Percentiles rank a stretch among this genome's conserved stretches.
Evolutionary conservation across 768 basidiomycete species (phyloP).

Genomic region (Suillus sp.): DNA sequence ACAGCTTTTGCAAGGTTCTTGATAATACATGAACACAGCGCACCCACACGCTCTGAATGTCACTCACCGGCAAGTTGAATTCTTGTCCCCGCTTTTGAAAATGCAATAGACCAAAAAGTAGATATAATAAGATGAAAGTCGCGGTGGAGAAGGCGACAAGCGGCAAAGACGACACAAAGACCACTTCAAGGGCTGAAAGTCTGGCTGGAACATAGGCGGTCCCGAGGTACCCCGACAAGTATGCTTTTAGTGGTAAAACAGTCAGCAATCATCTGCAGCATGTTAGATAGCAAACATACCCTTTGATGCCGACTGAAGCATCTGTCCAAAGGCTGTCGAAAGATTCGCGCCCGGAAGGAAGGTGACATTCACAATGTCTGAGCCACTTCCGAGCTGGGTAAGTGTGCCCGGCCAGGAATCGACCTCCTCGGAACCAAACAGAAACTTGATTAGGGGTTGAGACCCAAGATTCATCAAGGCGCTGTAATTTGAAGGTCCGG

Average conservation of each 20-base stretch:
- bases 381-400: neutral
- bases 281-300: conserved; percentile 14
- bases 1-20: conserved; percentile 24
- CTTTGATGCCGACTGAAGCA: conserved; percentile 27
- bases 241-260: conserved; percentile 13
- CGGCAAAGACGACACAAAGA: conserved; percentile 32
- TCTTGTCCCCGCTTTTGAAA: conserved; percentile 23
- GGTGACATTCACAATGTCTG: neutral
- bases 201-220: conserved; percentile 32
- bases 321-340: conserved; percentile 22
- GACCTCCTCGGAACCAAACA: conserved; percentile 25
- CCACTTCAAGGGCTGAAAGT: conserved; percentile 21
- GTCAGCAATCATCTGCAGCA: neutral
- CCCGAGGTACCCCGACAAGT: conserved; percentile 27
- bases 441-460: conserved; percentile 19
- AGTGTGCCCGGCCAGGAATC: conserved; percentile 16
- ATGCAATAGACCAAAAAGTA: conserved; percentile 22
- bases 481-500: conserved; percentile 7
- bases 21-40: neutral
- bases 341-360: conserved; percentile 20
- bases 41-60: neutral
- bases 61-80: conserved; percentile 23
- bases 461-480: neutral
- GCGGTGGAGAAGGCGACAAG: conserved; percentile 27
- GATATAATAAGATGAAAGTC: conserved; percentile 25